Conservation (phyloP, 202 grass and related monocot genomes). For the Digitaria exilis region DNA sequence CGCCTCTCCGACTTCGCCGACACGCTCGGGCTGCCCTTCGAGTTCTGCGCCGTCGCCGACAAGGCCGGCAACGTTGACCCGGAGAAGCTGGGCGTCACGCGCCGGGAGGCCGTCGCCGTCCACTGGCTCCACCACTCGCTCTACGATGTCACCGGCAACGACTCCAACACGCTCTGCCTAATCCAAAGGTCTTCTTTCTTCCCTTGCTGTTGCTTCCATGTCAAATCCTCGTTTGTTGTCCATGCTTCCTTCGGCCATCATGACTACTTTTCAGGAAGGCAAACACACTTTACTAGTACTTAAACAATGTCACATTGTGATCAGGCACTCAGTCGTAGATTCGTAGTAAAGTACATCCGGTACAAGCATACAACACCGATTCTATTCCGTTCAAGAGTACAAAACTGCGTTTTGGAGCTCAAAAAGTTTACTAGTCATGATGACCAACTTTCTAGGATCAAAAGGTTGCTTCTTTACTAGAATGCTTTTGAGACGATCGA, state of each 20-base stretch:
- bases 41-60: constrained; percentile 80
- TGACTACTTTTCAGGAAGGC: constrained; percentile 40
- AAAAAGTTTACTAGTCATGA: constrained; percentile 35
- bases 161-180: constrained; percentile 84
- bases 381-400: too few species aligned
- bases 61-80: constrained; percentile 93
- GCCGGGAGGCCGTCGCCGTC: constrained; percentile 80
- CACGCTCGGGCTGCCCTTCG: constrained; percentile 76
- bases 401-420: constrained; percentile 27
- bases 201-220: constrained; percentile 30
- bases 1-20: constrained; percentile 88
- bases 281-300: not conserved
- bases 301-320: constrained; percentile 29
- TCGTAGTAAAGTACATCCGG: not conserved
- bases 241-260: not conserved
- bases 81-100: constrained; percentile 67
- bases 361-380: not conserved
- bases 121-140: constrained; percentile 98
- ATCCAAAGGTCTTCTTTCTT: constrained; percentile 54
- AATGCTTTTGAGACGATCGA: constrained; percentile 5
- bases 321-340: not conserved
- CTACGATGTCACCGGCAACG: constrained; percentile 82
- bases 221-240: constrained; percentile 13
- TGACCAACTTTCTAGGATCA: constrained; percentile 37
- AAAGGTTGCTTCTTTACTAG: constrained; percentile 44